A percentile compares a stretch with the other conserved stretches of the same genome.
Conservation (phyloP, 495 filamentous ascomycete species). For the Zalerion maritima region DNA sequence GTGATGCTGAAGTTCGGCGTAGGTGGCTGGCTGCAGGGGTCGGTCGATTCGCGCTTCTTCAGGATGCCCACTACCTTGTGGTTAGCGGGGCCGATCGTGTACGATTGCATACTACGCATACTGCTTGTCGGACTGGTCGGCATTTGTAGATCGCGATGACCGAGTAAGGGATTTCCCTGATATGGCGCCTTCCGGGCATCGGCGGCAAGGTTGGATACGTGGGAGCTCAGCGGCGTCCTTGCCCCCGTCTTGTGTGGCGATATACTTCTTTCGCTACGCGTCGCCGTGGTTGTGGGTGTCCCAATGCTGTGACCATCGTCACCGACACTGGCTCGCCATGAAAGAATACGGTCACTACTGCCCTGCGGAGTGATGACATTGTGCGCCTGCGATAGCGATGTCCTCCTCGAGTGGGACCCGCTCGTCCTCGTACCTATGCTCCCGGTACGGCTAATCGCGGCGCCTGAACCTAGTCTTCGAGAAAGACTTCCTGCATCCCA, state of each 20-base stretch:
- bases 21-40: slow-evolving; percentile 13
- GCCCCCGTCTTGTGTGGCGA: slow-evolving; percentile 29
- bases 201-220: slow-evolving; percentile 23
- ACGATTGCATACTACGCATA: slow-evolving; percentile 9
- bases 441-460: slow-evolving; percentile 46
- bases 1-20: slow-evolving; percentile 26
- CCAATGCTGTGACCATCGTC: slow-evolving; percentile 9
- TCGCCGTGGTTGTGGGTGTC: slow-evolving; percentile 14
- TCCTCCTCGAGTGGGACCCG: slow-evolving; percentile 39
- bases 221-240: slow-evolving; percentile 17
- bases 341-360: slow-evolving; percentile 75
- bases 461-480: slow-evolving; percentile 41
- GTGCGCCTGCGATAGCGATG: slow-evolving; percentile 29
- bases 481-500: slow-evolving; percentile 69
- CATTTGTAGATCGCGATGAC: slow-evolving; percentile 9
- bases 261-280: slow-evolving; percentile 31
- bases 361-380: slow-evolving; percentile 25
- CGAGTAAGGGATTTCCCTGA: slow-evolving; percentile 8
- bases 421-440: slow-evolving; percentile 45
- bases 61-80: slow-evolving; percentile 7
- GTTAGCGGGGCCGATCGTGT: slow-evolving; percentile 6
- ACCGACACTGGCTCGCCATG: slow-evolving; percentile 49
- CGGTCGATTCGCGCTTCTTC: slow-evolving; percentile 6
- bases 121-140: slow-evolving; percentile 16
- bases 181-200: slow-evolving; percentile 27